These are phyloP conservation scores for Cudoniella acicularis DNA, from an alignment of 495 filamentous ascomycete genomes.

Conservation along the genomic window DNA sequence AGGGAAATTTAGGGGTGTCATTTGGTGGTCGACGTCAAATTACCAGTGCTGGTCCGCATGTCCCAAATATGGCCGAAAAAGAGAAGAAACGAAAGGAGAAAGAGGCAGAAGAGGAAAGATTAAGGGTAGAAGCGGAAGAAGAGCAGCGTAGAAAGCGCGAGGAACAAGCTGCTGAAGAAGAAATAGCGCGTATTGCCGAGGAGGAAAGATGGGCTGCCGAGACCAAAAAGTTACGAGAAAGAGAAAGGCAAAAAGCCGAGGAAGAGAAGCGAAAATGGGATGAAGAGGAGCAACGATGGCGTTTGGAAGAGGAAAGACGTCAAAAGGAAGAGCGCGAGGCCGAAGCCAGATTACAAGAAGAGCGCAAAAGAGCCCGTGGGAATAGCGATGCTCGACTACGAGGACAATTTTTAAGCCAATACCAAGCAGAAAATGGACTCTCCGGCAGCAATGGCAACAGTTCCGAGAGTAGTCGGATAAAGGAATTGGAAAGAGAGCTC, in stretches of 20 bases:
- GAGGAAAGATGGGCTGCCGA: constrained; percentile 80
- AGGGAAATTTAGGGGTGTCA: constrained; percentile 88
- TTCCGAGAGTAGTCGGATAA: constrained; percentile 54
- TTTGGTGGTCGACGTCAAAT: constrained; percentile 94
- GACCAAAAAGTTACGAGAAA: constrained; percentile 60
- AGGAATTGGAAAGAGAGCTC: constrained; percentile 80
- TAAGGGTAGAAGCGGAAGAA: constrained; percentile 59
- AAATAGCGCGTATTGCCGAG: constrained; percentile 63
- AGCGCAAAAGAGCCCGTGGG: constrained; percentile 57
- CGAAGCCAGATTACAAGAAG: constrained; percentile 61
- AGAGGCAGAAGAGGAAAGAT: constrained; percentile 53
- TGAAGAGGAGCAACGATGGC: constrained; percentile 79
- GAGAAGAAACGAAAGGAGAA: constrained; percentile 49
- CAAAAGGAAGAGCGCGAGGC: constrained; percentile 69
- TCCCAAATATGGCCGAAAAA: constrained; percentile 64
- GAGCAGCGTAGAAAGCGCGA: constrained; percentile 56
- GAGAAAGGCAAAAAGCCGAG: constrained; percentile 65
- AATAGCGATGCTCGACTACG: constrained; percentile 64
- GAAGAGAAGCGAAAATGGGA: constrained; percentile 80
- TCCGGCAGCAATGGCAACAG: constrained; percentile 10
- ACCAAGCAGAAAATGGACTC: constrained; percentile 58
- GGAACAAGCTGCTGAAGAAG: constrained; percentile 60
- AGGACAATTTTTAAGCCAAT: constrained; percentile 84
- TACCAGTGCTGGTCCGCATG: constrained; percentile 72
- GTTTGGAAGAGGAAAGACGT: constrained; percentile 72